phyloP scores from a whole-genome alignment of 345 rosid genomes.

The Mangifera indica region DNA sequence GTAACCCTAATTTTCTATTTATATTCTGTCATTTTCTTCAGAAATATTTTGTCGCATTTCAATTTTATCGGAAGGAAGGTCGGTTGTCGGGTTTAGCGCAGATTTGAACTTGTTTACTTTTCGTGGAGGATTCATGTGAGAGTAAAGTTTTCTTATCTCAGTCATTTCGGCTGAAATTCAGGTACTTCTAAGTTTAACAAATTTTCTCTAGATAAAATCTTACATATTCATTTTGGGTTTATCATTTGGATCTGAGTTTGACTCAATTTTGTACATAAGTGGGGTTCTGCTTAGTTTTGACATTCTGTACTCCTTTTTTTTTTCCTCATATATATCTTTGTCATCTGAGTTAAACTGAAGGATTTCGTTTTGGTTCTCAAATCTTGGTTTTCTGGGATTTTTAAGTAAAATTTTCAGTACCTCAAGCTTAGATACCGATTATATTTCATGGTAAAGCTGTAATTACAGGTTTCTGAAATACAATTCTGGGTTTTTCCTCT shows the following conservation, averaged over 20 bases:
- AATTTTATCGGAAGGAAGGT: background rate
- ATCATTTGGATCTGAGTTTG: background rate
- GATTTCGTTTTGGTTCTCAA: background rate
- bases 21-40: background rate
- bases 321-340: background rate
- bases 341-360: background rate
- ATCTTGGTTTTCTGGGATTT: background rate
- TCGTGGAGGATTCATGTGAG: conserved; percentile 7
- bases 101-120: conserved; percentile 1
- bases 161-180: conserved; percentile 7
- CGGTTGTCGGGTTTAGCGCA: no score
- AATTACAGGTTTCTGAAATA: conserved; percentile 3
- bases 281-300: conserved; percentile 1
- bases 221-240: conserved; percentile 5
- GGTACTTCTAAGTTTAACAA: conserved; percentile 6
- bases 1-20: background rate
- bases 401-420: background rate
- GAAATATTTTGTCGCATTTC: background rate
- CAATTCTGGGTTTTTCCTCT: background rate
- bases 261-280: background rate
- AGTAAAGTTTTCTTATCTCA: background rate
- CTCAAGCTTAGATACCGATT: no score
- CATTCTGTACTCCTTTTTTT: background rate
- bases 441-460: background rate
- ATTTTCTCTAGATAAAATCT: background rate